Evolutionary conservation across 2,329 filamentous ascomycete species (phyloP).

Genomic region (Aspergillus sp.): DNA sequence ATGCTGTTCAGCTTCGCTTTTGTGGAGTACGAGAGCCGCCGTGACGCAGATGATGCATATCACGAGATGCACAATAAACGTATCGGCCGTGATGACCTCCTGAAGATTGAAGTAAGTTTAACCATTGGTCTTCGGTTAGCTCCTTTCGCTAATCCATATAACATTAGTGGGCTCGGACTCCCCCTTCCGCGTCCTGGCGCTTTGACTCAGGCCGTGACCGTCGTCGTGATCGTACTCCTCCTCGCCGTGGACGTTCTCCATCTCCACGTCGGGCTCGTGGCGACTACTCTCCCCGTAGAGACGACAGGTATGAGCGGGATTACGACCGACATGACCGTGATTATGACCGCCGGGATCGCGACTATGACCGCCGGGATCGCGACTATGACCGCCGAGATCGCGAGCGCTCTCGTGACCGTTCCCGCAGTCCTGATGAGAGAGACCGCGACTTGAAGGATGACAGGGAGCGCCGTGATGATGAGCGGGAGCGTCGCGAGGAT

Average conservation of each 20-base stretch:
- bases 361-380: constrained; percentile 59
- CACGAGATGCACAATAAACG: constrained; percentile 99
- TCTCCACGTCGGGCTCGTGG: constrained; percentile 54
- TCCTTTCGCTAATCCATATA: constrained; percentile 10
- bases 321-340: constrained; percentile 67
- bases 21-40: constrained; percentile 97
- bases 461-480: constrained; percentile 49
- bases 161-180: constrained; percentile 92
- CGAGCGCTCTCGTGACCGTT: constrained; percentile 66
- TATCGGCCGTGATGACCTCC: constrained; percentile 85
- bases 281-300: constrained; percentile 83
- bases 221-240: constrained; percentile 65
- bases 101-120: constrained; percentile 93
- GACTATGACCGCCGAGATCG: constrained; percentile 50
- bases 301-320: constrained; percentile 77
- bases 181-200: constrained; percentile 95
- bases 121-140: neutral
- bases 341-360: constrained; percentile 65
- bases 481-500: constrained; percentile 65
- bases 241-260: constrained; percentile 63
- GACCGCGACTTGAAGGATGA: constrained; percentile 46
- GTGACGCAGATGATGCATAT: constrained; percentile 97
- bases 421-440: constrained; percentile 63
- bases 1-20: constrained; percentile 74
- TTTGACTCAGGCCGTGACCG: constrained; percentile 87